Base-by-base conservation (phyloP, 805 yeast genomes). In the Nakazawaea ishiwadae region DNA sequence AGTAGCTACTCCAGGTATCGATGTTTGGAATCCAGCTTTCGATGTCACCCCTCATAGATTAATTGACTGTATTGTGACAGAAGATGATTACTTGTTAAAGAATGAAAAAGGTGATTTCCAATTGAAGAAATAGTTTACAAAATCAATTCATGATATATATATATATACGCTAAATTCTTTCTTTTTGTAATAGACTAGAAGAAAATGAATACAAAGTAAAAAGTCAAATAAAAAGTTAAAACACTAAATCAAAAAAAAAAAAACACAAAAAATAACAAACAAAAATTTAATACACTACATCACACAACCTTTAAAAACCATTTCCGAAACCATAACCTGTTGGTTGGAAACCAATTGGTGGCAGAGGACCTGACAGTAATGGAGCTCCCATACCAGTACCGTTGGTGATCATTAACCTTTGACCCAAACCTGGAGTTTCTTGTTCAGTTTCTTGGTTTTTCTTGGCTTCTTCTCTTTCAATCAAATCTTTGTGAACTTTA, bases 21-120 rank as follows among this genome's bases (percentile, higher is more conserved):
- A 71, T 4, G 96, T 89, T 2, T 91, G 97, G 97, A 93, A 93
- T 54, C 99, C 99, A 1, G 84, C 97, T 0, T 91, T 91, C 54
- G 99, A 91, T 56, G 88, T 93, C 12, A 88, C 98, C 3, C 96
- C 96, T 0, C 80, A 81, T 52, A 73, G 71, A 34, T 65, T 83
- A 29, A 89, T 91, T 41, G 96, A 89, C 56, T 85, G 88, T 45
- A 88, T 93, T 45, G 87, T 91, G 27, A 91, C 97, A 1, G 98
- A 91, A 62, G 75, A 77, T 41, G 75, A 76, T 3, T 79, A 70
- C 2, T 69, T 74, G 16, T 62, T 63, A 26, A 84, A 84, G 54
- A 63, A 68, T 39, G 31, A 35, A 0, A 35, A 62, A 11, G 89
- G 88, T 2, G 52, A 64, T 8, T 84, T 81, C 51, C 57, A 72